Evolutionary conservation across 768 basidiomycete genomes (phyloP).

Genomic region (Boletellus sp.): DNA sequence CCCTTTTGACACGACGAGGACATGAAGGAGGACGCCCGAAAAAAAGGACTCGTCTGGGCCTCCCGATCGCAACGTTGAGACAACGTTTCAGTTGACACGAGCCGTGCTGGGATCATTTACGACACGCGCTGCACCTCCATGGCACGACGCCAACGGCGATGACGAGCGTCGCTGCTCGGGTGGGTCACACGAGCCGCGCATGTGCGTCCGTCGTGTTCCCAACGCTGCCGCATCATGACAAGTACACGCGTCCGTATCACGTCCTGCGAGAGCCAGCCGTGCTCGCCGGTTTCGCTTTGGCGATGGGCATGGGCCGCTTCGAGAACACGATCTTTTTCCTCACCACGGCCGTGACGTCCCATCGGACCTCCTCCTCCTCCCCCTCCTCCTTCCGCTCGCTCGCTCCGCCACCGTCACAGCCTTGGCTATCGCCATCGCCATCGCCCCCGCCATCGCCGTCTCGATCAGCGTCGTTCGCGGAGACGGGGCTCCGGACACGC

Average conservation of each 20-base stretch:
- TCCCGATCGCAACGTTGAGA: slow-evolving; percentile 27
- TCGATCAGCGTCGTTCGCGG: neutral
- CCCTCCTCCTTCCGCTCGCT: neutral
- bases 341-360: slow-evolving; percentile 67
- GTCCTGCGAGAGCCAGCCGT: slow-evolving; percentile 14
- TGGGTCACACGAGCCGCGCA: slow-evolving; percentile 13
- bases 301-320: slow-evolving; percentile 77
- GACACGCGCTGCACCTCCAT: too few species aligned
- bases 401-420: too few species aligned
- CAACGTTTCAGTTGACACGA: slow-evolving; percentile 27
- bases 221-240: slow-evolving; percentile 5
- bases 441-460: neutral
- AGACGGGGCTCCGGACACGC: slow-evolving; percentile 6
- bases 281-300: slow-evolving; percentile 25
- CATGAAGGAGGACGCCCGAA: neutral
- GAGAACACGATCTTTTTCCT: slow-evolving; percentile 82
- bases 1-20: neutral
- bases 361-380: slow-evolving; percentile 31
- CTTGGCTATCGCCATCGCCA: neutral
- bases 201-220: slow-evolving; percentile 17
- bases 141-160: too few species aligned
- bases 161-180: neutral
- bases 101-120: too few species aligned
- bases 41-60: slow-evolving; percentile 9
- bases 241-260: slow-evolving; percentile 8